Evolutionary conservation across 1,139 yeast species (phyloP).

Genomic region (Kluyveromyces sp.): DNA sequence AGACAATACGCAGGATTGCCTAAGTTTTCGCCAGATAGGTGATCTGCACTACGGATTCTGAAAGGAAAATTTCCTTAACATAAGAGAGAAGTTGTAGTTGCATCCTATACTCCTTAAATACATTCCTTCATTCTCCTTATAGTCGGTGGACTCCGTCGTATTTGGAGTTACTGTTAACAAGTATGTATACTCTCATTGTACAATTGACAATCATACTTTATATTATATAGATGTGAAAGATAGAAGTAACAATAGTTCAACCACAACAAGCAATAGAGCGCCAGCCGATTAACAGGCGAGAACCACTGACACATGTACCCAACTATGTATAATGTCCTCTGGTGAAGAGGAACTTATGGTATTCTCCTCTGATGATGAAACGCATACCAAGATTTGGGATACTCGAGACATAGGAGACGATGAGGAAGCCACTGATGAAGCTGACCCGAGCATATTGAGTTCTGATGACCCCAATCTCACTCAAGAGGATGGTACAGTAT

Average conservation of each 20-base stretch:
- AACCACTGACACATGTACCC: too few relatives aligned
- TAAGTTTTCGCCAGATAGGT: neutral
- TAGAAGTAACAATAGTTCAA: neutral
- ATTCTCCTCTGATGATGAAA: constrained; percentile 3
- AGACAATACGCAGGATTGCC: neutral
- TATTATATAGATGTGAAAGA: neutral
- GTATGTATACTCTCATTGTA: neutral
- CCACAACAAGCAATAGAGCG: too few relatives aligned
- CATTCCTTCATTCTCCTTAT: neutral
- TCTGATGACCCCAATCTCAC: neutral
- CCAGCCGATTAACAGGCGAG: too few relatives aligned
- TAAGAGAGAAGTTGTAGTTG: neutral
- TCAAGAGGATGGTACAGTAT: neutral
- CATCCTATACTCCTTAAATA: neutral
- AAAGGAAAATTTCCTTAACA: neutral
- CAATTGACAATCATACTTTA: constrained; percentile 1
- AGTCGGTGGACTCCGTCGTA: neutral
- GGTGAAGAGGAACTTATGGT: constrained; percentile 3
- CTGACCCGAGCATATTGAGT: neutral
- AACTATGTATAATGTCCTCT: neutral
- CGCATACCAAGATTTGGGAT: constrained; percentile 1
- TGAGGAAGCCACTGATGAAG: neutral
- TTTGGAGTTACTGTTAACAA: neutral
- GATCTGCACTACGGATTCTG: neutral
- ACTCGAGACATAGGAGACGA: neutral